These are phyloP conservation scores for Magnaporthiopsis poae DNA, from an alignment of 2,329 filamentous ascomycete genomes.

Conservation along the genomic window DNA sequence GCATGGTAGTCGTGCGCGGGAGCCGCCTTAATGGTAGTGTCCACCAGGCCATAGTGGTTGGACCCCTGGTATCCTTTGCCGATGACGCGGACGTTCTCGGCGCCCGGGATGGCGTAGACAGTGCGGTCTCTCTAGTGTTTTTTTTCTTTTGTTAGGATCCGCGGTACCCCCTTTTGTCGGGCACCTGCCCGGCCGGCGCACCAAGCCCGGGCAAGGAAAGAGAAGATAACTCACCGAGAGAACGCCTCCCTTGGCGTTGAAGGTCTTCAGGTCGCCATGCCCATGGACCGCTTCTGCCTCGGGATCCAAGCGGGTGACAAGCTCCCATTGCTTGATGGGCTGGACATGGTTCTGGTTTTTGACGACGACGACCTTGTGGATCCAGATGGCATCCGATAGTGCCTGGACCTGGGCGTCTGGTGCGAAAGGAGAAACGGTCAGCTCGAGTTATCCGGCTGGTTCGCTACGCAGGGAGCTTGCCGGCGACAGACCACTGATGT, in stretches of 20 bases:
- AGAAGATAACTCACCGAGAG: constrained; percentile 15
- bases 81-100: constrained; percentile 33
- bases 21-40: constrained; percentile 22
- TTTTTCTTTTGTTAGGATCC: background rate
- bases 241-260: constrained; percentile 29
- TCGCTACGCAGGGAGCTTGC: too few relatives aligned
- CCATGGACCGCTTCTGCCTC: constrained; percentile 30
- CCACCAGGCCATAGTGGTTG: constrained; percentile 33
- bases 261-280: constrained; percentile 31
- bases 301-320: constrained; percentile 33
- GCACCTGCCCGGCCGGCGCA: too few relatives aligned
- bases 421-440: too few relatives aligned
- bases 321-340: constrained; percentile 34
- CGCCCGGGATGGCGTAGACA: constrained; percentile 29
- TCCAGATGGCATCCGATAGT: constrained; percentile 31
- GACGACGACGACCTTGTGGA: constrained; percentile 32
- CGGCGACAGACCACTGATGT: too few relatives aligned
- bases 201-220: too few relatives aligned
- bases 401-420: constrained; percentile 26
- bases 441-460: too few relatives aligned
- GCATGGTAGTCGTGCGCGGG: constrained; percentile 29
- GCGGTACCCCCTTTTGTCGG: background rate
- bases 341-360: constrained; percentile 31
- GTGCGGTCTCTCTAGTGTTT: constrained; percentile 19
- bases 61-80: constrained; percentile 35